These are phyloP conservation scores for Moniliella sp. DNA, from an alignment of 1,284 basidiomycete species.

Conservation along the genomic window DNA sequence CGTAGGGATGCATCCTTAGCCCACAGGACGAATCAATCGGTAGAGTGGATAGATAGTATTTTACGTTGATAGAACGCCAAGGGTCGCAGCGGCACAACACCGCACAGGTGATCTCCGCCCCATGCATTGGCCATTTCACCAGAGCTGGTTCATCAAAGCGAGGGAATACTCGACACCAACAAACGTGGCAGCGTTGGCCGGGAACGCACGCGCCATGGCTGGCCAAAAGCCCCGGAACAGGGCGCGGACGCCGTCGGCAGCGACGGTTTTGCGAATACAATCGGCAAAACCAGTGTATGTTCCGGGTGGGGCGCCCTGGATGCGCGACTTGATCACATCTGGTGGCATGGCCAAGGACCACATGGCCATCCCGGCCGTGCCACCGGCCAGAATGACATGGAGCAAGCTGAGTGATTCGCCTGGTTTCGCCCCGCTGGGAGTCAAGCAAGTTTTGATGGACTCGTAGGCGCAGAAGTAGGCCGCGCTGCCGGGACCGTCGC, in stretches of 20 bases:
- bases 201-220: conserved; percentile 69
- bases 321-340: conserved; percentile 57
- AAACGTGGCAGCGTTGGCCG: conserved; percentile 85
- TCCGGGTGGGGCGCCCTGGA: conserved; percentile 87
- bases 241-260: conserved; percentile 65
- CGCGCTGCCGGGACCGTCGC: conserved; percentile 88
- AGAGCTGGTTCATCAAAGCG: conserved; percentile 47
- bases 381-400: conserved; percentile 74
- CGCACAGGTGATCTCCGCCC: too few relatives aligned
- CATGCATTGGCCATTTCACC: too few relatives aligned
- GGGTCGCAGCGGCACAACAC: too few relatives aligned
- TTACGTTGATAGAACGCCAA: too few relatives aligned
- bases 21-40: too few relatives aligned
- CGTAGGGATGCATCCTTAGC: too few relatives aligned
- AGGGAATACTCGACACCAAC: conserved; percentile 62
- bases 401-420: conserved; percentile 65
- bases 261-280: conserved; percentile 73
- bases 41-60: too few relatives aligned
- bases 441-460: conserved; percentile 64
- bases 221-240: conserved; percentile 94
- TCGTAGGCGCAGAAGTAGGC: too few relatives aligned
- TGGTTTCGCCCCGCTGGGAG: conserved; percentile 48
- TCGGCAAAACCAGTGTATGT: conserved; percentile 85
- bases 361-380: conserved; percentile 88
- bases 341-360: conserved; percentile 24